phyloP scores from a whole-genome alignment of 73 alveolate genomes.

The Symbiodinium pilosum region DNA sequence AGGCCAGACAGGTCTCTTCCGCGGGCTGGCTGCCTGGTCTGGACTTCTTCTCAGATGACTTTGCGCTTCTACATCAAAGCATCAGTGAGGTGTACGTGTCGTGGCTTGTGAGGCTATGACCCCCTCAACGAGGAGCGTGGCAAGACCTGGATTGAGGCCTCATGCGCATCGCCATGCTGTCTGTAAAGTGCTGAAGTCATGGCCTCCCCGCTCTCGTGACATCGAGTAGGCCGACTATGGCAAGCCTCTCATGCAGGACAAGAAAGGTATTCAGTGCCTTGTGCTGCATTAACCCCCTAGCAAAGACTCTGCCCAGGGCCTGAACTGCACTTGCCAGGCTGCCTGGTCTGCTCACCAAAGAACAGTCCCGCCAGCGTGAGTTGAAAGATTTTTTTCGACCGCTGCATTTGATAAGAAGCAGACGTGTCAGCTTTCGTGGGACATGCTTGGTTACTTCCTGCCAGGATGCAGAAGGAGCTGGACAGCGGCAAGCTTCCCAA shows the following conservation, averaged over 20 bases:
- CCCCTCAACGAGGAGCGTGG: constrained; percentile 95
- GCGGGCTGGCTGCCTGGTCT: constrained; percentile 93
- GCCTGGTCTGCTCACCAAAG: constrained; percentile 87
- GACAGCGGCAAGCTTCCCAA: constrained; percentile 94
- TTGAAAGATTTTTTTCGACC: not conserved
- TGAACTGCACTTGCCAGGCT: constrained; percentile 8
- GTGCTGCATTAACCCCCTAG: not conserved
- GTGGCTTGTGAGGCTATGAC: constrained; percentile 74
- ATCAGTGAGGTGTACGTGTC: too few relatives aligned
- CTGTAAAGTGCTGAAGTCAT: too few relatives aligned
- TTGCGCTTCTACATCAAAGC: too few relatives aligned
- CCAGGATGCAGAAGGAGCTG: constrained; percentile 94
- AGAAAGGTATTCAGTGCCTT: constrained; percentile 27
- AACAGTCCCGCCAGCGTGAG: constrained; percentile 34
- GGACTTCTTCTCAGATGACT: not conserved
- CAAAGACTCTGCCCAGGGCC: too few relatives aligned
- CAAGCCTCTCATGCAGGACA: constrained; percentile 66
- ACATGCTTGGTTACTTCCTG: too few relatives aligned
- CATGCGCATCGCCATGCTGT: not conserved
- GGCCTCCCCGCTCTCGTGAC: not conserved
- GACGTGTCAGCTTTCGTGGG: too few relatives aligned
- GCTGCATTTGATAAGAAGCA: too few relatives aligned
- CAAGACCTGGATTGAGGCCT: constrained; percentile 93
- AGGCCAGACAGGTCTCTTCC: constrained; percentile 80
- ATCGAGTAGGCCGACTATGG: constrained; percentile 69